Conservation (phyloP, 2,329 filamentous ascomycete genomes). For the Alternaria conjuncta region DNA sequence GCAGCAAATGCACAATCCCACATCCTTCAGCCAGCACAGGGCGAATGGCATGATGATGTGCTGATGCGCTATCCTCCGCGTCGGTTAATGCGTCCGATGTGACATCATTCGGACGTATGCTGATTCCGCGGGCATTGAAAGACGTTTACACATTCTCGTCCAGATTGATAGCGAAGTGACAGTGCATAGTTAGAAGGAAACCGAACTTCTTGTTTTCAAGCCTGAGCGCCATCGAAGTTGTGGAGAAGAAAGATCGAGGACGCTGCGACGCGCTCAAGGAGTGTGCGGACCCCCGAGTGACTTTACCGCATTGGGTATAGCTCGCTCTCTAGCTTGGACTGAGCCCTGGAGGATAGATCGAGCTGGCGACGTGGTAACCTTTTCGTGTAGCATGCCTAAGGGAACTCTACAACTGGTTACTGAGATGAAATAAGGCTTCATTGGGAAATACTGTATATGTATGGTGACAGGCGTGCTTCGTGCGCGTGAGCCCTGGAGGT, state of each 20-base stretch:
- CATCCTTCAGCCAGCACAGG: background rate
- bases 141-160: background rate
- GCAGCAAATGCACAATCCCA: background rate
- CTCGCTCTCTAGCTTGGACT: background rate
- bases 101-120: background rate
- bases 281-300: background rate
- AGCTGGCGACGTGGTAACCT: background rate
- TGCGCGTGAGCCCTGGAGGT: background rate
- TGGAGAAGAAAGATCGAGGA: background rate
- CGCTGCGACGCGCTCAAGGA: background rate
- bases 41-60: background rate
- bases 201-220: background rate
- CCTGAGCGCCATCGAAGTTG: background rate
- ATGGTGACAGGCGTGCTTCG: background rate
- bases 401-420: background rate
- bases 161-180: background rate
- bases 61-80: background rate
- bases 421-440: background rate
- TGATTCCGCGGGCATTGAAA: background rate
- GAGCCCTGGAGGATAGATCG: background rate
- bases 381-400: background rate
- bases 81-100: background rate
- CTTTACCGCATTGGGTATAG: background rate
- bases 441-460: background rate
- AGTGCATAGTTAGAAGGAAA: background rate